Base-by-base conservation (phyloP, 169 alveolate genomes). In the Babesia caballi region DNA sequence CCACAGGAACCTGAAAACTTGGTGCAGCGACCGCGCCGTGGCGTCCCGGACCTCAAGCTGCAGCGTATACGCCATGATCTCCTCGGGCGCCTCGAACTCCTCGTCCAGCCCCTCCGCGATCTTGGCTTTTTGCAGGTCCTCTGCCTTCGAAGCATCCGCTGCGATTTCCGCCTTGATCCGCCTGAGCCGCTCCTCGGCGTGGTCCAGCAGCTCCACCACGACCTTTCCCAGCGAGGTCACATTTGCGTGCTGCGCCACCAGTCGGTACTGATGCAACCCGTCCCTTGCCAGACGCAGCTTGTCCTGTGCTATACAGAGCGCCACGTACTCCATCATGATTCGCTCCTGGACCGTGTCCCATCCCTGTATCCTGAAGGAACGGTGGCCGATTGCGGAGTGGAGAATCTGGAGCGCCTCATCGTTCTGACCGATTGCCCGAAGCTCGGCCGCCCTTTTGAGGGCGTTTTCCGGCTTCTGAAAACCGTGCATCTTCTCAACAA, bases 381-480 rank as follows among this genome's bases (percentile, higher is more conserved):
- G 82, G 76, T 94, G 96, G 33, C 94, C 93, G 33, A 94, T 94
- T 52, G 95, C 95, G 3, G 93, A 70, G 85, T 94, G 96, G 28
- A 94, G 88, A 11, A 89, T 75, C 53, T 88, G 92, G 53, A 94
- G 90, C 44, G 97, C 97, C 19, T 91, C 96, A 51, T 92, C 96
- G 73, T 90, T 92, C 61, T 94, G 95, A 40, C 97, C 97, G 42
- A 93, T 89, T 30, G 92, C 86, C 36, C 92, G 91, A 38, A 94
- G 84, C 74, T 94, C 97, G 50, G 92, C 93, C 32, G 96, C 97
- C 84, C 97, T 66, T 69, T 92, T 93, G 40, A 94, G 94, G 66
- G 96, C 97, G 68, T 94, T 94, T 56, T 94, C 97, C 15, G 96
- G 96, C 73, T 93, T 94, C 67, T 89, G 97, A 67, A 93, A 91